These are phyloP conservation scores for Carallia brachiata DNA, from an alignment of 345 rosid genomes.

Conservation along the genomic window DNA sequence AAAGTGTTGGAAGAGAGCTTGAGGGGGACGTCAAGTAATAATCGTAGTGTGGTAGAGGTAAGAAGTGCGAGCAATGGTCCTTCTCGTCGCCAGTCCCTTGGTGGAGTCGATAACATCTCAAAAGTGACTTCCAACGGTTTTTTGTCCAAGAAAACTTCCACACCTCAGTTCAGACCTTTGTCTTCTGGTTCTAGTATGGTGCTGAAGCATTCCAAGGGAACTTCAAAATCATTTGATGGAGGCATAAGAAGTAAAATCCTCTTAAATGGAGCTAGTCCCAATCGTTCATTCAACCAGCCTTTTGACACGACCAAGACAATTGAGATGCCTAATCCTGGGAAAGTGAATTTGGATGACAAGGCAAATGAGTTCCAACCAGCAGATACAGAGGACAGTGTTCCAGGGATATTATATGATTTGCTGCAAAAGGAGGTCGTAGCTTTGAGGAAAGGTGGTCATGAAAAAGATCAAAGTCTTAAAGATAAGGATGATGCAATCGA, in stretches of 20 bases:
- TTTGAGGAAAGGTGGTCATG: slow-evolving; percentile 82
- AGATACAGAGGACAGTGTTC: slow-evolving; percentile 63
- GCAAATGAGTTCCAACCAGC: slow-evolving; percentile 47
- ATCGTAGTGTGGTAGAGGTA: slow-evolving; percentile 50
- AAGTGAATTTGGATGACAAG: slow-evolving; percentile 54
- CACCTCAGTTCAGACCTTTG: slow-evolving; percentile 61
- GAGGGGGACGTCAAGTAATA: slow-evolving; percentile 64
- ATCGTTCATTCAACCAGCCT: slow-evolving; percentile 66
- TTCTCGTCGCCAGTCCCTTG: slow-evolving; percentile 92
- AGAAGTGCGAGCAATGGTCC: slow-evolving; percentile 87
- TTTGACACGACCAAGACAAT: slow-evolving; percentile 54
- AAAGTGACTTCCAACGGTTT: slow-evolving; percentile 72
- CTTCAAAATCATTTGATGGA: slow-evolving; percentile 95
- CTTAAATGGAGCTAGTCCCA: slow-evolving; percentile 57
- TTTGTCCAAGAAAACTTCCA: slow-evolving; percentile 62
- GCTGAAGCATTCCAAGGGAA: slow-evolving; percentile 91
- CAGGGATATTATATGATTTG: slow-evolving; percentile 76
- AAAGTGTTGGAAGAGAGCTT: slow-evolving; percentile 87
- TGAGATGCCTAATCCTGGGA: slow-evolving; percentile 45
- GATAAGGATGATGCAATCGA: slow-evolving; percentile 98
- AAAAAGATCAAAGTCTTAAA: slow-evolving; percentile 91
- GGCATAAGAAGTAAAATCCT: slow-evolving; percentile 69
- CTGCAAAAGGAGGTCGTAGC: slow-evolving; percentile 85
- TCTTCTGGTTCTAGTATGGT: slow-evolving; percentile 60
- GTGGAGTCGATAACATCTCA: slow-evolving; percentile 78